Evolutionary conservation across 116 monocot genomes (phyloP), one percentile per base, ranked within the genome.

Genomic region (Papilionanthe hybrid): DNA sequence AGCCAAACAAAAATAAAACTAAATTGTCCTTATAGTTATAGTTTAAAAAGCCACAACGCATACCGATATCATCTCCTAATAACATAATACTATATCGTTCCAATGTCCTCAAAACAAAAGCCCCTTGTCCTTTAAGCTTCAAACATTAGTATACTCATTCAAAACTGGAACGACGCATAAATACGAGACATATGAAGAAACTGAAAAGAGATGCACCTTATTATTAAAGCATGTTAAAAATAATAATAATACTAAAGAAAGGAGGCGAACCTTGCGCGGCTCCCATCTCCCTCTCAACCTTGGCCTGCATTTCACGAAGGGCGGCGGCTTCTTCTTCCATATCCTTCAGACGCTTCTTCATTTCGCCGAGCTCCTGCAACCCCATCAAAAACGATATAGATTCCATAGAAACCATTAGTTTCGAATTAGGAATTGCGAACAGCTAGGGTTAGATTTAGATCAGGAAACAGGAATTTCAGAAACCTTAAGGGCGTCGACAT

Each of bases 291-390:
- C 85, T 96, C 86, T 93, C 93, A 42, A 91, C 93, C 79, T 91
- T 96, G 78, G 96, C 88, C 83, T 96, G 96, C 93, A 96, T 91
- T 85, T 96, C 93, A 18, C 93, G 89, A 32, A 96, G 88, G 1
- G 96, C 96, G 18, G 91, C 87, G 27, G 96, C 93, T 55, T 96
- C 96, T 19, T 93, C 93, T 85, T 96, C 96, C 96, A 96, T 93
- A 78, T 96, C 96, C 86, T 91, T 91, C 28, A 96, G 84, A 74
- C 93, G 82, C 83, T 87, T 91, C 88, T 91, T 96, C 96, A 96
- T 96, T 82, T 93, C 95, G 48, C 93, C 93, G 55, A 95, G 84
- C 86, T 95, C 90, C 87, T 90, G 90, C 42, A 82, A n/a, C 80
- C 81, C 77, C 13, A 13, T 19, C 17, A 23, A 27, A 17, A 49